Percentiles rank a stretch among this genome's conserved stretches.
phyloP scores from a whole-genome alignment of 192 early-diverging fungal species.

The Coemansia reversa region DNA sequence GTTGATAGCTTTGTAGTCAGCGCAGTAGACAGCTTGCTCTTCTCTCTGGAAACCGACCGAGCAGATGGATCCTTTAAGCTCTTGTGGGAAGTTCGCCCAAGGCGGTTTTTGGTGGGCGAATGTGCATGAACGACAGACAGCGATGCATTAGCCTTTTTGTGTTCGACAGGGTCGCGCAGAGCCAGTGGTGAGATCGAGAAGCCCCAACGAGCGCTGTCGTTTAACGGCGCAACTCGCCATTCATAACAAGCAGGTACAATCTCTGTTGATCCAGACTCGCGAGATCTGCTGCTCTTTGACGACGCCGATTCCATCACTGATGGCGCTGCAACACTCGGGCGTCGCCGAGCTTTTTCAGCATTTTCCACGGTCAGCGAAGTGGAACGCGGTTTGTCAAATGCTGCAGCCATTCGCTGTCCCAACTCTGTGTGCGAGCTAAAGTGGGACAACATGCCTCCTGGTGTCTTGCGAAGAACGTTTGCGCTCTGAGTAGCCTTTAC shows the following conservation, averaged over 20 bases:
- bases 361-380: slow-evolving; percentile 33
- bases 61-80: not conserved
- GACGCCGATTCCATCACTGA: slow-evolving; percentile 13
- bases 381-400: slow-evolving; percentile 47
- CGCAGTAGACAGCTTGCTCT: not conserved
- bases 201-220: slow-evolving; percentile 38
- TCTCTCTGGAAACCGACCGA: not conserved
- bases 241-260: slow-evolving; percentile 22
- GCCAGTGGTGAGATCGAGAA: slow-evolving; percentile 46
- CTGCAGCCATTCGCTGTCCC: slow-evolving; percentile 24
- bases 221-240: slow-evolving; percentile 29
- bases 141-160: slow-evolving; percentile 23
- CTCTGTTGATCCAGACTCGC: slow-evolving; percentile 39
- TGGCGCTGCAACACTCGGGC: slow-evolving; percentile 20
- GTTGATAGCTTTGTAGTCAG: not conserved
- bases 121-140: slow-evolving; percentile 43
- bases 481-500: slow-evolving; percentile 11
- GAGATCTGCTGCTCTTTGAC: slow-evolving; percentile 11
- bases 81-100: slow-evolving; percentile 13
- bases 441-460: slow-evolving; percentile 24
- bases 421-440: slow-evolving; percentile 50
- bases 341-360: slow-evolving; percentile 14
- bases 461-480: slow-evolving; percentile 10
- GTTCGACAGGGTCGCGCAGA: slow-evolving; percentile 29
- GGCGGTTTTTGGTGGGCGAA: slow-evolving; percentile 46